Evolutionary conservation across 306 rosid species (phyloP).

Genomic region (Argentina anserina): DNA sequence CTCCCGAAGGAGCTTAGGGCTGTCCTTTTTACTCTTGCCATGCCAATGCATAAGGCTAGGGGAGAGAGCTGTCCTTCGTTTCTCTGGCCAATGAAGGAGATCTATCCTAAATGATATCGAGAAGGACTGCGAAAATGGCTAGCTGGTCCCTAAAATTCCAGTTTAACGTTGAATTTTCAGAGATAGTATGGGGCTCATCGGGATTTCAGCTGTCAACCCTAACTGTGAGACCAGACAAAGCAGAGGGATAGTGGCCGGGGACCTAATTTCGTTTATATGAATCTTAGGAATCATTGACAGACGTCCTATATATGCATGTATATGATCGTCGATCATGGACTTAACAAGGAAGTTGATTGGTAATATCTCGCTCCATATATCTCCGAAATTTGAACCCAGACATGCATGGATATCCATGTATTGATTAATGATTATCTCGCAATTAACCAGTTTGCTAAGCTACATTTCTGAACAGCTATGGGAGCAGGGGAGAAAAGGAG

Average conservation of each 20-base stretch:
- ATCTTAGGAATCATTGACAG: not conserved
- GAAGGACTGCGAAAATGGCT: not conserved
- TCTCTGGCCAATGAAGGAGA: slow-evolving; percentile 1
- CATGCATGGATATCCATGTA: not conserved
- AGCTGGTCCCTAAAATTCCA: slow-evolving; percentile 9
- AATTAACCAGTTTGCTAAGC: not conserved
- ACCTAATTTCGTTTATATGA: not conserved
- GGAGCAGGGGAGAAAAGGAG: not conserved
- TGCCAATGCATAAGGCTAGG: not conserved
- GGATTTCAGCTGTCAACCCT: slow-evolving; percentile 9
- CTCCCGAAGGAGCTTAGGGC: not conserved
- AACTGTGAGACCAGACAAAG: slow-evolving; percentile 1
- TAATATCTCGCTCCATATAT: not conserved
- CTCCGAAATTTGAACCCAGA: not conserved
- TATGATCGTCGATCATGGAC: not conserved
- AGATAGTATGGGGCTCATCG: not conserved
- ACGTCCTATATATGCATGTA: not conserved
- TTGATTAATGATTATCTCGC: too few relatives aligned
- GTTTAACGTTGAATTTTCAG: slow-evolving; percentile 8
- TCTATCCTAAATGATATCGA: slow-evolving; percentile 1
- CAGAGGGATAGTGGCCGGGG: slow-evolving; percentile 4
- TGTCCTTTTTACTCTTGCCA: not conserved
- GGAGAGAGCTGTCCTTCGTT: slow-evolving; percentile 3
- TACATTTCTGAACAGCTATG: not conserved
- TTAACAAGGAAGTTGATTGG: not conserved